A percentile compares a stretch with the other conserved stretches of the same genome.
Conservation (phyloP, 257 asterid species). For the Scutellaria galericulata region DNA sequence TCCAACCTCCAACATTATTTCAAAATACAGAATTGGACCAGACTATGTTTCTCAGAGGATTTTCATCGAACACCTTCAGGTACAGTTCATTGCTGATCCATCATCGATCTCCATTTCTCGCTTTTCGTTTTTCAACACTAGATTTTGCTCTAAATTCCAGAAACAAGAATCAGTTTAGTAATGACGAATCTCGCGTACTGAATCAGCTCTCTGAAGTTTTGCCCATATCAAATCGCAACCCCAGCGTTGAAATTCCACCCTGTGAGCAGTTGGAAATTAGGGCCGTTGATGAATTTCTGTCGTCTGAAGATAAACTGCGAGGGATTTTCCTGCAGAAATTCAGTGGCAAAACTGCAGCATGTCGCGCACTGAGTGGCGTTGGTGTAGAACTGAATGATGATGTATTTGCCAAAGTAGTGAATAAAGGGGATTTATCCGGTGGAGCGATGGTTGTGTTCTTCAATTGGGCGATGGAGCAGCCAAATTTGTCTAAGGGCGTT, state of each 20-base stretch:
- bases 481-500: slow-evolving; percentile 26
- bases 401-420: slow-evolving; percentile 63
- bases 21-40: too few relatives aligned
- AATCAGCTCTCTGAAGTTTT: slow-evolving; percentile 66
- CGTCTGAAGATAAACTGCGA: slow-evolving; percentile 78
- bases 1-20: too few relatives aligned
- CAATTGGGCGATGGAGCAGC: slow-evolving; percentile 70
- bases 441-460: slow-evolving; percentile 65
- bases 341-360: slow-evolving; percentile 48
- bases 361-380: slow-evolving; percentile 51
- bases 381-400: slow-evolving; percentile 58
- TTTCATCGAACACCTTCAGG: slow-evolving; percentile 35
- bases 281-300: slow-evolving; percentile 60
- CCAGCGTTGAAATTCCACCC: slow-evolving; percentile 25
- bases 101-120: slow-evolving; percentile 24
- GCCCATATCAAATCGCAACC: slow-evolving; percentile 45
- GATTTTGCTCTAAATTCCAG: slow-evolving; percentile 22
- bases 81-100: slow-evolving; percentile 25
- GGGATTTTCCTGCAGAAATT: slow-evolving; percentile 82
- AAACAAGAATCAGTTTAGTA: slow-evolving; percentile 10
- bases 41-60: slow-evolving; percentile 40
- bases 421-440: slow-evolving; percentile 67
- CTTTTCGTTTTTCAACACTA: slow-evolving; percentile 42
- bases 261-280: slow-evolving; percentile 30
- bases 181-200: slow-evolving; percentile 60